Evolutionary conservation across 805 yeast genomes (phyloP).

Genomic region (Jamesozyma jinghongensis): DNA sequence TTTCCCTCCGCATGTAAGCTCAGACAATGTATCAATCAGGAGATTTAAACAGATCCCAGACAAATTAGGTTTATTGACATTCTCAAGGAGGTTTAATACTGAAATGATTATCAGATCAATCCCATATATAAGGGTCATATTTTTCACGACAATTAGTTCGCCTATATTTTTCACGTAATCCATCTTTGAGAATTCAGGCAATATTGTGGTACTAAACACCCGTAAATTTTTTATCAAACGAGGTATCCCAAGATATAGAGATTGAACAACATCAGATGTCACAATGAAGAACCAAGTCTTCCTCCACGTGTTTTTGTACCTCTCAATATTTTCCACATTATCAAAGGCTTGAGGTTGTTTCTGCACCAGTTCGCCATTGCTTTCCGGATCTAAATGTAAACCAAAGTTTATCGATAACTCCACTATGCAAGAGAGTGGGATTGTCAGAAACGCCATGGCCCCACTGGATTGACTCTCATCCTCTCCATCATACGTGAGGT

Average conservation of each 20-base stretch:
- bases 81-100: neutral
- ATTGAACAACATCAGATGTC: neutral
- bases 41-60: neutral
- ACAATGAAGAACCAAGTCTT: slow-evolving; percentile 2
- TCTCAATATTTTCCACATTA: neutral
- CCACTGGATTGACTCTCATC: neutral
- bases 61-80: neutral
- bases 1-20: neutral
- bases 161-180: slow-evolving; percentile 2
- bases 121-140: slow-evolving; percentile 1
- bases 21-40: neutral
- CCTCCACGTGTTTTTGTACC: slow-evolving; percentile 3
- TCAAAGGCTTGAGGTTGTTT: neutral
- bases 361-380: slow-evolving; percentile 3
- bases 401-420: slow-evolving; percentile 64
- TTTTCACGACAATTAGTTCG: slow-evolving; percentile 1
- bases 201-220: neutral
- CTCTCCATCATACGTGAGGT: slow-evolving; percentile 37
- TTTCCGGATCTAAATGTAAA: slow-evolving; percentile 55
- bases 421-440: slow-evolving; percentile 44
- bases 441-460: slow-evolving; percentile 40
- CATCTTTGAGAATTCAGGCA: slow-evolving; percentile 2
- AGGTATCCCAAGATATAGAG: slow-evolving; percentile 1
- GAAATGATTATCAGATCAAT: slow-evolving; percentile 1
- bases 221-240: slow-evolving; percentile 2